Percentiles rank a stretch among this genome's conserved stretches.
Conservation (phyloP, 768 basidiomycete species). For the Boletus pseudo-olivaceus region DNA sequence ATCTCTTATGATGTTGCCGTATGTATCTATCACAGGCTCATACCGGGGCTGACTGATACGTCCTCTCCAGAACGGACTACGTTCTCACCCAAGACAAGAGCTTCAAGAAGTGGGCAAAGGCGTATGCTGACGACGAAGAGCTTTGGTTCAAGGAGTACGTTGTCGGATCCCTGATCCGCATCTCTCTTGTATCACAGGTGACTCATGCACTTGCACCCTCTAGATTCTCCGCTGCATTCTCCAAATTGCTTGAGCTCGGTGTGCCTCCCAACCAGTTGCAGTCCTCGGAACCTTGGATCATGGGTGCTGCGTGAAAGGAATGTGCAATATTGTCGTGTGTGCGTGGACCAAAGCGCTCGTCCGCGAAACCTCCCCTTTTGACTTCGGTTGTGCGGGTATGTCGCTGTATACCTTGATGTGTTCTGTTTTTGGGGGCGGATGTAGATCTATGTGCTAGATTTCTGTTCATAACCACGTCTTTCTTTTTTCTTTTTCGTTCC, state of each 20-base stretch:
- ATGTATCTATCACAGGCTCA: conserved; percentile 28
- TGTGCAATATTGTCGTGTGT: neutral
- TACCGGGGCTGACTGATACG: neutral
- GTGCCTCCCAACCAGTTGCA: conserved; percentile 81
- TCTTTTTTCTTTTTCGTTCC: neutral
- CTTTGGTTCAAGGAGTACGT: conserved; percentile 94
- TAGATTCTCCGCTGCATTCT: conserved; percentile 80
- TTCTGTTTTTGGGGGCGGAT: neutral
- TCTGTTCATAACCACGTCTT: neutral
- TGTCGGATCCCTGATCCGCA: neutral
- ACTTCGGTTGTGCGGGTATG: neutral
- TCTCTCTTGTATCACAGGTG: neutral
- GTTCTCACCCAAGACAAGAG: conserved; percentile 84
- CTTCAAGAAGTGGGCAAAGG: conserved; percentile 86
- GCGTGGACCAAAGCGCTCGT: neutral
- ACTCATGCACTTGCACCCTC: neutral
- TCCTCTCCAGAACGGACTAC: conserved; percentile 68
- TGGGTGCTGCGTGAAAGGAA: conserved; percentile 42
- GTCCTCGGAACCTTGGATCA: conserved; percentile 66
- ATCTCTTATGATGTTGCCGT: conserved; percentile 95
- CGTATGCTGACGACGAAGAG: conserved; percentile 81
- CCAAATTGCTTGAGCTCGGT: conserved; percentile 88
- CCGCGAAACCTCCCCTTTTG: no score
- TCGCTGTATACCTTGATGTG: neutral
- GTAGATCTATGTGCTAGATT: neutral